Conservation (phyloP, 257 asterid species). For the Solanum sitiens region DNA sequence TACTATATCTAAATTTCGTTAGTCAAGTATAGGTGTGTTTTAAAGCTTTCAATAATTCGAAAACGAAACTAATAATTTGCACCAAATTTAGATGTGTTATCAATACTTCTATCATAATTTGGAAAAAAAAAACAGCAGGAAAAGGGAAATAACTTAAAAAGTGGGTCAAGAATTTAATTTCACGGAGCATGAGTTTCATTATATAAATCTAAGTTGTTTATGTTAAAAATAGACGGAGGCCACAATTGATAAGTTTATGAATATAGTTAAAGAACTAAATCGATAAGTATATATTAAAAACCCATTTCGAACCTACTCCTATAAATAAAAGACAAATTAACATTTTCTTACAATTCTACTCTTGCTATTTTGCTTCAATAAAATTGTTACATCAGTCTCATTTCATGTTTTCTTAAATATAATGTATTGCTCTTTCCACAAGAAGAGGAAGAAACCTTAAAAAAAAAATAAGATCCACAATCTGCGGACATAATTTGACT, state of each 20-base stretch:
- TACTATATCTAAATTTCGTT: too few relatives aligned
- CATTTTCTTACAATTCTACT: not conserved
- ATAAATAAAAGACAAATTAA: not conserved
- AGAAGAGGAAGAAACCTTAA: not conserved
- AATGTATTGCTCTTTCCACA: not conserved
- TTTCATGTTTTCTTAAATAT: too few relatives aligned
- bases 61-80: too few relatives aligned
- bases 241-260: not conserved
- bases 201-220: not conserved
- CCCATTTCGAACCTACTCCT: not conserved
- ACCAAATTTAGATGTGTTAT: too few relatives aligned
- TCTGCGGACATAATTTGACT: not conserved
- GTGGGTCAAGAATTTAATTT: too few relatives aligned
- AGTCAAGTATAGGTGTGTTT: too few relatives aligned
- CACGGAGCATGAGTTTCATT: not conserved
- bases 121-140: not conserved
- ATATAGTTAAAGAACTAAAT: not conserved
- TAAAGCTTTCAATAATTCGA: too few relatives aligned
- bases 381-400: not conserved
- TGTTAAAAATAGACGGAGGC: not conserved
- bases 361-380: not conserved
- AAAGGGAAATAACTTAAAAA: not conserved
- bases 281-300: not conserved
- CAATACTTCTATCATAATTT: too few relatives aligned
- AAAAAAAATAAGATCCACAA: not conserved